Conservation (phyloP, 164 flowering plant species). For the Akebia trifoliata region DNA sequence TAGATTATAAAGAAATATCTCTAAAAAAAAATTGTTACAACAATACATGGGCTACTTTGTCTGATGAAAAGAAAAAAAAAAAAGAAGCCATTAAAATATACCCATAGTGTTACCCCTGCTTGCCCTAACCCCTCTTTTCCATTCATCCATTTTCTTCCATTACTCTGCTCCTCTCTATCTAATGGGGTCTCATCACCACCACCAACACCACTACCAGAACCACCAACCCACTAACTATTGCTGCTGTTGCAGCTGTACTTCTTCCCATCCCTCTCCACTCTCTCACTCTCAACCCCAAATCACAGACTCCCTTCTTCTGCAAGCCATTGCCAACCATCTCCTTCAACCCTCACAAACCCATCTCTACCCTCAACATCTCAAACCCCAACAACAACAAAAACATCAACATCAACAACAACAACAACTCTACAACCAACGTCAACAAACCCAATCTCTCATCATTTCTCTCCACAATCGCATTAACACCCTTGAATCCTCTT, state of each 20-base stretch:
- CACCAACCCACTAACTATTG: slow-evolving; percentile 15
- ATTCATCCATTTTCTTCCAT: not conserved
- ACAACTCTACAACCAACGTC: slow-evolving; percentile 5
- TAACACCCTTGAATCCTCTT: slow-evolving; percentile 61
- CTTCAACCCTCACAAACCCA: slow-evolving; percentile 29
- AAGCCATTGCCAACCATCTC: slow-evolving; percentile 35
- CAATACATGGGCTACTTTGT: too few species aligned
- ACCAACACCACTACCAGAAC: slow-evolving; percentile 21
- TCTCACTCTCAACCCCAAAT: slow-evolving; percentile 15
- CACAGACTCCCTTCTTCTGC: slow-evolving; percentile 40
- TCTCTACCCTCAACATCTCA: slow-evolving; percentile 16
- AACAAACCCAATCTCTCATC: slow-evolving; percentile 23
- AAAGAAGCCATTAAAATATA: too few species aligned
- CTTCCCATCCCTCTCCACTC: slow-evolving; percentile 9
- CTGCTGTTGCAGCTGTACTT: slow-evolving; percentile 16
- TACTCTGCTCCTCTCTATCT: not conserved
- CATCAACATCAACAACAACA: slow-evolving; percentile 11
- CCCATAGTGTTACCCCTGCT: not conserved
- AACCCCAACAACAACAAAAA: slow-evolving; percentile 12
- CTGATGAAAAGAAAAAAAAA: too few species aligned
- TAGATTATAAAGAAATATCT: too few species aligned
- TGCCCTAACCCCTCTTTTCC: not conserved
- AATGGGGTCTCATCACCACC: slow-evolving; percentile 54
- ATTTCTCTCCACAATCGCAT: slow-evolving; percentile 54
- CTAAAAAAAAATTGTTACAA: too few species aligned